phyloP scores from a whole-genome alignment of 306 rosid species.

The Astragalus glycyphyllos region DNA sequence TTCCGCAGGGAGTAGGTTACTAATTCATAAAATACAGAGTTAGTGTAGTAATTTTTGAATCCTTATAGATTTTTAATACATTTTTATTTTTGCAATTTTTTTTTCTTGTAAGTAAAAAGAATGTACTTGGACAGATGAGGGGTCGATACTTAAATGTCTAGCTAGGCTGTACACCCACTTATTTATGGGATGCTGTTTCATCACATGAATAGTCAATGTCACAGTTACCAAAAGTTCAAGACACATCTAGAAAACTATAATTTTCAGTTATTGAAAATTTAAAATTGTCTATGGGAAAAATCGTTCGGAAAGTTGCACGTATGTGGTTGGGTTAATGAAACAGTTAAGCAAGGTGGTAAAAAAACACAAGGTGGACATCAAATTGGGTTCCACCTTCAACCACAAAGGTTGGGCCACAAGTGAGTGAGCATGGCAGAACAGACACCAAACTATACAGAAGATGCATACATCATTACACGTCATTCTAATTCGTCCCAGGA shows the following conservation, averaged over 20 bases:
- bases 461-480: too few relatives aligned
- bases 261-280: too few relatives aligned
- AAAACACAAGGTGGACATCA: conserved; percentile 10
- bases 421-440: conserved; percentile 34
- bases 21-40: too few relatives aligned
- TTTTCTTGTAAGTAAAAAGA: not conserved
- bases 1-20: too few relatives aligned
- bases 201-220: conserved; percentile 39
- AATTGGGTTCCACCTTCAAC: conserved; percentile 38
- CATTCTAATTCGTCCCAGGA: too few relatives aligned
- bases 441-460: not conserved
- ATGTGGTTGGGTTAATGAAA: too few relatives aligned
- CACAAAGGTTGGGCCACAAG: conserved; percentile 14
- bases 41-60: too few relatives aligned
- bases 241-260: not conserved
- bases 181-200: conserved; percentile 18
- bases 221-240: conserved; percentile 15
- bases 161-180: not conserved
- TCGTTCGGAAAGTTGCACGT: too few relatives aligned
- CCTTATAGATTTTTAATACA: too few relatives aligned
- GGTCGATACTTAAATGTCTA: conserved; percentile 35
- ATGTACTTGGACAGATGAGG: conserved; percentile 30
- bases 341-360: too few relatives aligned
- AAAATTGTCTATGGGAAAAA: too few relatives aligned
- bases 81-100: not conserved